Base-by-base conservation (phyloP, 1,284 basidiomycete genomes). In the Ustilago xerochloae region DNA sequence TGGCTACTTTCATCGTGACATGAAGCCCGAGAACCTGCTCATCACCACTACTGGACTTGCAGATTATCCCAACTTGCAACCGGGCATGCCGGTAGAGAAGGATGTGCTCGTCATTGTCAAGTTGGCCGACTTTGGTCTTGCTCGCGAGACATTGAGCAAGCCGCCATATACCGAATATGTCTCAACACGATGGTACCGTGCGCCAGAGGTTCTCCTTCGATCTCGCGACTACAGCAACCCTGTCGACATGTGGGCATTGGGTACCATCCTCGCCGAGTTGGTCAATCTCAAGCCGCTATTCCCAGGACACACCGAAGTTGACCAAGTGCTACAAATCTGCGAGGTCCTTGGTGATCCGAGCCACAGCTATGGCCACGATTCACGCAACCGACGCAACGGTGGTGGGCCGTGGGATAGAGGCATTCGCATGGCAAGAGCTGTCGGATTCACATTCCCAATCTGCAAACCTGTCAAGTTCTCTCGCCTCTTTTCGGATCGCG, bases 1-100 rank as follows among this genome's bases (percentile, higher is more conserved):
- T 49, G 96, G 96, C 61, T 99, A 97, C 86, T 99, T 99, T 85
- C 97, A 99, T 85, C 93, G 97, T 57, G 97, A 99, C 85, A 96
- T 99, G 93, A 99, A 99, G 86, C 97, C 97, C 28, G 97, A 99
- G 85, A 99, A 99, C 81, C 90, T 99, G n/a, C 90, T 99, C 58
- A 96, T 99, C 80, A 99, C 97, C n/a, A 99, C 97, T 2, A 97
- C 94, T 10, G 97, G 97, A 24, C 88, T 97, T 51, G 91, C 92
- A 75, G 94, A 97, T 85, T 99, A 99, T 84, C 90, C 90, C n/a
- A 76, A 73, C 56, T 75, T 80, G 15, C 63, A 71, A 12, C 66
- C 79, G 3, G 58, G 70, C 60, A 58, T 58, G 35, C 55, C 69
- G 6, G 57, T 76, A 18, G 94, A 98, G 82, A 92, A 91, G 86